Conservation (phyloP, 305 asterid genomes). For the Rubia balearica region DNA sequence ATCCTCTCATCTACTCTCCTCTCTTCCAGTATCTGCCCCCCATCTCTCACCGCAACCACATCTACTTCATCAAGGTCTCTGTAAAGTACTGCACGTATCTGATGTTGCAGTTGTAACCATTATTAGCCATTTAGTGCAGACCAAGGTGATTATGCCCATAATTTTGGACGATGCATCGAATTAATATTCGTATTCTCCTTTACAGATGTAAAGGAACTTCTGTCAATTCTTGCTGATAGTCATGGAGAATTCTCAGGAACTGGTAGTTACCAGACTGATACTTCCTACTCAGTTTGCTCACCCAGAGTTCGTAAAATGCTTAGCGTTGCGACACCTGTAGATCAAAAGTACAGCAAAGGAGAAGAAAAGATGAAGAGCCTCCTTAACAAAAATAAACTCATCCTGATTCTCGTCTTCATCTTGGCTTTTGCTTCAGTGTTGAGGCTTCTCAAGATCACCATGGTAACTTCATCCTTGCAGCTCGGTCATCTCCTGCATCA, state of each 20-base stretch:
- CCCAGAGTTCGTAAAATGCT: slow-evolving; percentile 85
- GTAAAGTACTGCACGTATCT: background rate
- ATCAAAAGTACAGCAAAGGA: slow-evolving; percentile 29
- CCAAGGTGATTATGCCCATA: background rate
- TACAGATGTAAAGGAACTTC: slow-evolving; percentile 78
- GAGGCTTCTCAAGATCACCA: slow-evolving; percentile 48
- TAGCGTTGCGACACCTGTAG: slow-evolving; percentile 98
- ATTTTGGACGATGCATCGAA: background rate
- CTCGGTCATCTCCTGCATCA: background rate
- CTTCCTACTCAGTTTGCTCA: slow-evolving; percentile 77
- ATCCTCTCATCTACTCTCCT: too few species aligned
- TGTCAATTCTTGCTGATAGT: slow-evolving; percentile 68
- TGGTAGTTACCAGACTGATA: slow-evolving; percentile 70
- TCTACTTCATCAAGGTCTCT: background rate
- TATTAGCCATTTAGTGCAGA: background rate
- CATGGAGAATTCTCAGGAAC: slow-evolving; percentile 78
- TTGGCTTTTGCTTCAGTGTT: slow-evolving; percentile 46
- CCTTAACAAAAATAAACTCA: slow-evolving; percentile 40
- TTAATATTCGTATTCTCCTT: slow-evolving; percentile 9
- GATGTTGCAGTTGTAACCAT: background rate
- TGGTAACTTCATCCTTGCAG: slow-evolving; percentile 25
- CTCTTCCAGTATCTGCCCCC: too few species aligned
- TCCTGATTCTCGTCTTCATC: slow-evolving; percentile 46
- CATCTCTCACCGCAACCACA: too few species aligned
- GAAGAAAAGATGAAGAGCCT: slow-evolving; percentile 35